Evolutionary conservation across 2,329 filamentous ascomycete species (phyloP), one percentile per base, ranked within the genome.

Genomic region (Colletotrichum tropicale): DNA sequence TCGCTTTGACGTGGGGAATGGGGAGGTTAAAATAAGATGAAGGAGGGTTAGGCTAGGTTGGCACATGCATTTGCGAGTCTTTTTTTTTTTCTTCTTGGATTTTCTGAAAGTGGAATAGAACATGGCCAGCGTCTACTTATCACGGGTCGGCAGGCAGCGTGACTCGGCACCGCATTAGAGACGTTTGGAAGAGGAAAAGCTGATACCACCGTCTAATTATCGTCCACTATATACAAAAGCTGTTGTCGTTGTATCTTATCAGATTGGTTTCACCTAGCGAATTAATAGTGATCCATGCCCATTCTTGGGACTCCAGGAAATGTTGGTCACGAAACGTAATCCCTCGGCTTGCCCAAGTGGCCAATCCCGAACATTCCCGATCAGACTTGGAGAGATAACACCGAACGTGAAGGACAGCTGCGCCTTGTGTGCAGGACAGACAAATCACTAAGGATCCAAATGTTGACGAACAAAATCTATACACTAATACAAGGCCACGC

Each of bases 401-500:
- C 43, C 43, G 6, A n/a, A 4, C n/a, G 10, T 48, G 43, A 21
- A 13, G n/a, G 43, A 21, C 0, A 48, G 43, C 43, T 4, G 43
- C 43, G 12, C n/a, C n/a, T 48, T 48, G n/a, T 2, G n/a, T 21
- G 10, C 43, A 9, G 18, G n/a, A 21, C 18, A 48, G 43, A 13
- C 43, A 48, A 48, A 48, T 48, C 43, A 48, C 43, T 30, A 43
- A 5, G 16, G 21, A 4, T 30, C 48, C 16, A 15, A n/a, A 56
- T 21, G 28, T 60, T 58, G 58, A 76, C 60, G 61, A 73, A 77
- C 68, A 81, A 70, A 77, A 80, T 85, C 81, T 85, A 84, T 84
- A 84, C 83, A 85, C 81, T 83, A 81, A 77, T 84, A 84, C 83
- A 84, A 80, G 79, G 78, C 74, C 71, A 67, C 26, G 34, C 9